Percentiles rank a stretch among this genome's conserved stretches.
Conservation (phyloP, 768 basidiomycete genomes). For the Phaeolepiota aurea region DNA sequence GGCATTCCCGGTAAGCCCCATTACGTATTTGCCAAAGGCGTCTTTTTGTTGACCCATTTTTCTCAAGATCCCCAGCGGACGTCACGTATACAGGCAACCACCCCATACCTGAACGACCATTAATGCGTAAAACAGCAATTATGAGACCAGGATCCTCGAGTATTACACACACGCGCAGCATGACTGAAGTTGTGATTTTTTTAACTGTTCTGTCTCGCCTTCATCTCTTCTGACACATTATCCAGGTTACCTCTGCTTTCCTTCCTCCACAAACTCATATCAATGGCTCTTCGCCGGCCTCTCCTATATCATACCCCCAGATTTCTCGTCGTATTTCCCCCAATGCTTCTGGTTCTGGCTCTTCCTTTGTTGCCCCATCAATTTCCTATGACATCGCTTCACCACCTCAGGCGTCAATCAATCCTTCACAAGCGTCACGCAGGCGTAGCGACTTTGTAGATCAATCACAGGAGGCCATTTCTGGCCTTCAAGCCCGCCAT, state of each 20-base stretch:
- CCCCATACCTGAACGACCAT: conserved; percentile 15
- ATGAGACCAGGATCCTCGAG: conserved; percentile 32
- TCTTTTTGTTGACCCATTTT: too few relatives aligned
- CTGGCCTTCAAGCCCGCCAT: conserved; percentile 35
- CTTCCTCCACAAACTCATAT: conserved; percentile 25
- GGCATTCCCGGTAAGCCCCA: conserved; percentile 28
- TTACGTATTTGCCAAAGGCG: too few relatives aligned
- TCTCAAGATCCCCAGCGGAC: conserved; percentile 35
- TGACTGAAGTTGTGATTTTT: conserved; percentile 40
- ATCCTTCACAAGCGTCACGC: conserved; percentile 59
- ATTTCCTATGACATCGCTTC: conserved; percentile 42
- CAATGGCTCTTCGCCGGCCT: conserved; percentile 27
- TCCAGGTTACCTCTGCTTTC: conserved; percentile 26
- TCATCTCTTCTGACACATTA: conserved; percentile 5
- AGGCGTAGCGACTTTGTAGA: conserved; percentile 78
- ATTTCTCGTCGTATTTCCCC: conserved; percentile 23
- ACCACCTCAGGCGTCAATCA: conserved; percentile 82
- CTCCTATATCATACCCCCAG: conserved; percentile 36
- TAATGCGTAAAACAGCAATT: conserved; percentile 32
- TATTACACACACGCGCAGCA: conserved; percentile 36
- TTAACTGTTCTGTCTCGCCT: background rate
- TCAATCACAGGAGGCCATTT: conserved; percentile 59
- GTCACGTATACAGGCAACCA: conserved; percentile 19
- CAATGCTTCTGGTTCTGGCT: conserved; percentile 13
- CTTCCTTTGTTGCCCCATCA: conserved; percentile 24